phyloP scores from a whole-genome alignment of 495 filamentous ascomycete genomes.

The Aspergillus bridgeri region DNA sequence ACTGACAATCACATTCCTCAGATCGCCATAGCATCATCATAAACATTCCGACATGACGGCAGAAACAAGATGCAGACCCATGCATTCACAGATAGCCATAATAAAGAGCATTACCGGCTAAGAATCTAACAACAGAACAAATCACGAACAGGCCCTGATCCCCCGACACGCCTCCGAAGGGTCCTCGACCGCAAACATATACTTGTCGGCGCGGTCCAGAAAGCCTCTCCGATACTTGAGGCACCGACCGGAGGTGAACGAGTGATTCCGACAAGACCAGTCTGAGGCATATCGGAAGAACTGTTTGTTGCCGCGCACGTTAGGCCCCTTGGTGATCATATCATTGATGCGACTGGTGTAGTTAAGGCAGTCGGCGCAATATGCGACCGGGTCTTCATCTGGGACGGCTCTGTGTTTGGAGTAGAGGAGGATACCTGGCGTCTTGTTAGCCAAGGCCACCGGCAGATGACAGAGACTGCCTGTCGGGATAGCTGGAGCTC shows the following conservation, averaged over 20 bases:
- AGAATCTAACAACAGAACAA: too few species aligned
- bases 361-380: slow-evolving; percentile 15
- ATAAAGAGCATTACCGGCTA: too few species aligned
- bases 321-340: slow-evolving; percentile 1
- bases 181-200: slow-evolving; percentile 5
- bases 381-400: background rate
- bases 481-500: too few species aligned
- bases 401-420: background rate
- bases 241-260: slow-evolving; percentile 8
- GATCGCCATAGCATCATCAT: too few species aligned
- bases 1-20: too few species aligned
- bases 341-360: slow-evolving; percentile 8
- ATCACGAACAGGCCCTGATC: background rate
- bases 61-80: too few species aligned
- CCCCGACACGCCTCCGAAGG: slow-evolving; percentile 11
- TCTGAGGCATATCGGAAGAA: slow-evolving; percentile 15
- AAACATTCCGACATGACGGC: too few species aligned
- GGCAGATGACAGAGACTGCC: too few species aligned
- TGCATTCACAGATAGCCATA: too few species aligned
- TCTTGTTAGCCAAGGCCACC: background rate
- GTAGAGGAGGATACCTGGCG: background rate
- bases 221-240: slow-evolving; percentile 10
- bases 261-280: slow-evolving; percentile 9
- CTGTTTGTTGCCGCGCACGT: slow-evolving; percentile 7
- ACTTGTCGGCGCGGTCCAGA: slow-evolving; percentile 2